A percentile compares a stretch with the other conserved stretches of the same genome.
These are phyloP conservation scores for Mortierella sp. DNA, from an alignment of 371 early-diverging fungal genomes.

Conservation along the genomic window DNA sequence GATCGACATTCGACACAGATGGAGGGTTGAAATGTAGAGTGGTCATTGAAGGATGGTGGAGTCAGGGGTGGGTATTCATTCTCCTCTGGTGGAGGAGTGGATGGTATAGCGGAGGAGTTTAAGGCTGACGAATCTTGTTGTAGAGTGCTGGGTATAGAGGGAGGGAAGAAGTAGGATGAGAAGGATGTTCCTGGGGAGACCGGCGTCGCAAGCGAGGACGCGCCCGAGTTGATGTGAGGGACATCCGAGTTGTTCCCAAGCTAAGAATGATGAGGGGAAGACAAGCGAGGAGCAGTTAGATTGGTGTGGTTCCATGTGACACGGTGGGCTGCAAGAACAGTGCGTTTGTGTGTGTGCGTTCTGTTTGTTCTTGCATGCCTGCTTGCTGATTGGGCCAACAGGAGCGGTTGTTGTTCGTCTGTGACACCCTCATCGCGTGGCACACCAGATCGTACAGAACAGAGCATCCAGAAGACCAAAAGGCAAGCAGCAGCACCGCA, in stretches of 20 bases:
- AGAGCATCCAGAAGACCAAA: too few species aligned
- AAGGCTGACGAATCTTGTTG: conserved; percentile 2
- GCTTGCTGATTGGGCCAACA: conserved; percentile 19
- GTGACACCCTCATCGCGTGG: background rate
- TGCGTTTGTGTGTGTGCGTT: background rate
- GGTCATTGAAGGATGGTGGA: conserved; percentile 47
- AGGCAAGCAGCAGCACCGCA: too few species aligned
- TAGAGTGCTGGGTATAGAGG: conserved; percentile 30
- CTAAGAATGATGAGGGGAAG: conserved; percentile 41
- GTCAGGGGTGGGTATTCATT: conserved; percentile 43
- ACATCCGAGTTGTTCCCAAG: conserved; percentile 71
- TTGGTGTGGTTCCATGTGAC: background rate
- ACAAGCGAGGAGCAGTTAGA: background rate
- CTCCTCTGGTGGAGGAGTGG: conserved; percentile 49
- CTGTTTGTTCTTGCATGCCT: conserved; percentile 20
- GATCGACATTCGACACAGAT: conserved; percentile 72
- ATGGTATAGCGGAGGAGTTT: conserved; percentile 32
- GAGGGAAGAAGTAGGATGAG: conserved; percentile 43
- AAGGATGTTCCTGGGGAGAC: conserved; percentile 38
- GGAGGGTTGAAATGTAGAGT: conserved; percentile 63
- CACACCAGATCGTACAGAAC: background rate
- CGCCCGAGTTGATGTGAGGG: conserved; percentile 48
- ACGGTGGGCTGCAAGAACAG: too few species aligned
- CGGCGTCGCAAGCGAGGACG: conserved; percentile 46
- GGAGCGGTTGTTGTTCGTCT: background rate